Evolutionary conservation across 805 yeast species (phyloP), one percentile per base, ranked within the genome.

Genomic region (Hanseniaspora nectarophila): DNA sequence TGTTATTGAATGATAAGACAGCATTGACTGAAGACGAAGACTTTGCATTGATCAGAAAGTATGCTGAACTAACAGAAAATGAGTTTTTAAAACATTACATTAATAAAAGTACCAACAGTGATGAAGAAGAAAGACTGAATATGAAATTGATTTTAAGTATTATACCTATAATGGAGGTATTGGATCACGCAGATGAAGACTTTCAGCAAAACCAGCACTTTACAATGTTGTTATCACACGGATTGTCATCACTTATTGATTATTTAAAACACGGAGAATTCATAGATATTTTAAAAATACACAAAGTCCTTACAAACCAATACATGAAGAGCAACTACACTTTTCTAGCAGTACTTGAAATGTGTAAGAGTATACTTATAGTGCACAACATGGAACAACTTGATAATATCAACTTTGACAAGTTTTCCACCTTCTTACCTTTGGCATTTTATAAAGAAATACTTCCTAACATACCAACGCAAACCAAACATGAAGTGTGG

Each of bases 161-260:
- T 28, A 49, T 49, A 4, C 63, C 24, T 38, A 65, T 12, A 59
- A 49, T 66, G 68, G 69, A 66, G 54, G 33, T 65, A 1, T 55
- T 65, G 28, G 69, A 66, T 51, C 69, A 65, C 53, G 64, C 67
- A 7, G 62, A 63, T 26, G 50, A 61, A 20, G 58, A 62, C 54
- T 60, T 55, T 28, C 39, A 58, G 8, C 57, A 62, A 18, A 62
- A 64, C 24, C 35, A 18, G 15, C 53, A 49, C 9, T 53, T 56
- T 59, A 13, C 59, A 56, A 49, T 10, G 5, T 42, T 49, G 13
- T 26, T 49, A 12, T 24, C 24, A 5, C 38, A 49, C 15, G 53
- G 53, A 26, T 5, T 49, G 13, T 33, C 53, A 15, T 26, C 42
- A 4, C 16, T 49, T 9, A 20, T 16, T 20, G 31, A 34, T 9